A percentile compares a stretch with the other conserved stretches of the same genome.
Conservation (phyloP, 2,329 filamentous ascomycete species). For the Leptographium lundbergii region DNA sequence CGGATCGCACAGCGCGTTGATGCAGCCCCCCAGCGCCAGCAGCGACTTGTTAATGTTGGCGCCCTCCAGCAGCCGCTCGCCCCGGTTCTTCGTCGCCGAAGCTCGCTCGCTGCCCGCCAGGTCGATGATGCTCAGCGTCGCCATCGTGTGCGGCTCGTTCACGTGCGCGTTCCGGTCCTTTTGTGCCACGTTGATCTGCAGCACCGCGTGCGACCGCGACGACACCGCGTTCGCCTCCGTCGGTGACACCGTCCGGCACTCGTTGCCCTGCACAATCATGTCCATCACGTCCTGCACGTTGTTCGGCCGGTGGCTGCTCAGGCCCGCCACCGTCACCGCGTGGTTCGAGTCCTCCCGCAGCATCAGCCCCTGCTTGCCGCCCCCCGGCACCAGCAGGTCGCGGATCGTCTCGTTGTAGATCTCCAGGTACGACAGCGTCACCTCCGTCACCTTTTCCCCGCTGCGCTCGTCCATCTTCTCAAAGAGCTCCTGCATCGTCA, state of each 20-base stretch:
- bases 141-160: slow-evolving; percentile 95
- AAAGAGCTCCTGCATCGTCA: slow-evolving; percentile 98
- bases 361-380: slow-evolving; percentile 75
- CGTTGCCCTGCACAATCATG: slow-evolving; percentile 92
- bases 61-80: slow-evolving; percentile 80
- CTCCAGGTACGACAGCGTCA: slow-evolving; percentile 89
- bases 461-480: slow-evolving; percentile 84
- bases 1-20: slow-evolving; percentile 92
- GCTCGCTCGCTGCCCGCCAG: slow-evolving; percentile 91
- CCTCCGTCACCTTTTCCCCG: slow-evolving; percentile 76
- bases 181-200: slow-evolving; percentile 92
- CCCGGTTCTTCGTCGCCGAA: slow-evolving; percentile 91
- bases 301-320: slow-evolving; percentile 82
- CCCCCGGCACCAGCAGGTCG: slow-evolving; percentile 77
- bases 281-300: slow-evolving; percentile 98
- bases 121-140: slow-evolving; percentile 95
- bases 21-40: slow-evolving; percentile 87
- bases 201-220: slow-evolving; percentile 88
- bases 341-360: slow-evolving; percentile 91
- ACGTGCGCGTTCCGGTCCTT: slow-evolving; percentile 88
- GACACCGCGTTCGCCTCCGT: slow-evolving; percentile 97
- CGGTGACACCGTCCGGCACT: slow-evolving; percentile 87
- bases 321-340: slow-evolving; percentile 76
- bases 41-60: slow-evolving; percentile 99
- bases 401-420: slow-evolving; percentile 99